Percentiles rank a stretch among this genome's conserved stretches.
These are phyloP conservation scores for Aspergillus fumigatus DNA, from an alignment of 2,329 filamentous ascomycete species.

Conservation along the genomic window DNA sequence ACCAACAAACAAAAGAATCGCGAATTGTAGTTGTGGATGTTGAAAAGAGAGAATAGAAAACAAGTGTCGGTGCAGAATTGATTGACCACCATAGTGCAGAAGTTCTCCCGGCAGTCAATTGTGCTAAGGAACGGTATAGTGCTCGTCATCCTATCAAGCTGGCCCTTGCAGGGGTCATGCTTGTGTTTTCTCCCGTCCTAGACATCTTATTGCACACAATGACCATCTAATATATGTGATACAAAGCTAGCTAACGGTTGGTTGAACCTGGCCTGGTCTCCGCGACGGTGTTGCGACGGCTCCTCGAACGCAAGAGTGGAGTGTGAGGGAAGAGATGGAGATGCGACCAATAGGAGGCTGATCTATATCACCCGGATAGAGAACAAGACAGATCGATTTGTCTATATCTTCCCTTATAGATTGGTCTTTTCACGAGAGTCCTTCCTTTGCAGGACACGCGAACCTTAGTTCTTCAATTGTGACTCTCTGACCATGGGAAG, in stretches of 20 bases:
- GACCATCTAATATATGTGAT: background rate
- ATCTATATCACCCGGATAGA: background rate
- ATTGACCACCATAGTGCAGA: background rate
- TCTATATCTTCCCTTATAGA: background rate
- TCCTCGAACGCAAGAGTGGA: conserved; percentile 14
- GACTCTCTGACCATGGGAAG: conserved; percentile 3
- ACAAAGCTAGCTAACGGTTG: background rate
- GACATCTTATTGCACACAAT: background rate
- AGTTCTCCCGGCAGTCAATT: background rate
- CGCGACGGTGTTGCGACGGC: too few species aligned
- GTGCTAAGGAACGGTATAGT: background rate
- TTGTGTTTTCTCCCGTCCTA: background rate
- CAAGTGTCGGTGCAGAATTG: background rate
- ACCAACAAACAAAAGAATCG: background rate
- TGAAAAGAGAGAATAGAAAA: background rate
- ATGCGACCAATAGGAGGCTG: background rate
- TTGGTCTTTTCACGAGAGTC: background rate
- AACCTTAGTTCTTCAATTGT: background rate
- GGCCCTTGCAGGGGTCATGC: background rate
- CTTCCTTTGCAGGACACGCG: background rate
- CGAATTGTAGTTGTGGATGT: background rate
- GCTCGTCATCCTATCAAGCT: background rate
- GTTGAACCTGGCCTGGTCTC: too few species aligned
- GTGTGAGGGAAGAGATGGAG: background rate
- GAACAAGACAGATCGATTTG: background rate